Conservation (phyloP, 495 filamentous ascomycete species). For the Podospora pseudopauciseta region DNA sequence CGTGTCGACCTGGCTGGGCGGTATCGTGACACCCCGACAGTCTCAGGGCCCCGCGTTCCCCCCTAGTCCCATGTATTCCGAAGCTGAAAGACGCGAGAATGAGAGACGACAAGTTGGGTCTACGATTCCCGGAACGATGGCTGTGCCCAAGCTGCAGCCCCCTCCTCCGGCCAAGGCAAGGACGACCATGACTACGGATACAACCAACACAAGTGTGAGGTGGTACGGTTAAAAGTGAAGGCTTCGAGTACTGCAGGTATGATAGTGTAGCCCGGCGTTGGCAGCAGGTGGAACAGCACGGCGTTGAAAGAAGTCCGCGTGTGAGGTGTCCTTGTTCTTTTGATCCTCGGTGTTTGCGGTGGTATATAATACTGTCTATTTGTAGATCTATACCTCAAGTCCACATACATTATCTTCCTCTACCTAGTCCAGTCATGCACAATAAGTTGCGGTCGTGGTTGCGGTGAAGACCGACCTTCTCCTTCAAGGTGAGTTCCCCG, state of each 20-base stretch:
- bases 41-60: slow-evolving; percentile 19
- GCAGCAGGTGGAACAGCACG: neutral
- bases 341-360: neutral
- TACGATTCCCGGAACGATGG: slow-evolving; percentile 11
- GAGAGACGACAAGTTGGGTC: no score
- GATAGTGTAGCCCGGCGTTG: neutral
- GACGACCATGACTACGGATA: slow-evolving; percentile 25
- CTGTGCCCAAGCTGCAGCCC: slow-evolving; percentile 9
- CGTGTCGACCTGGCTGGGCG: slow-evolving; percentile 20
- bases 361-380: neutral
- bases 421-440: neutral
- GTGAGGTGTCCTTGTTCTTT: no score
- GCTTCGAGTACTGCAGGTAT: neutral
- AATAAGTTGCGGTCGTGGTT: neutral
- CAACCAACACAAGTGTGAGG: slow-evolving; percentile 13
- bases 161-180: slow-evolving; percentile 14
- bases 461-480: neutral
- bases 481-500: neutral
- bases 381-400: neutral
- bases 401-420: neutral
- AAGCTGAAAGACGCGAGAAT: neutral
- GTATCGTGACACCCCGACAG: slow-evolving; percentile 21
- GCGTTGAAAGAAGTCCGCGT: no score
- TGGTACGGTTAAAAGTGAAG: slow-evolving; percentile 13
- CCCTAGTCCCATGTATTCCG: slow-evolving; percentile 4